phyloP scores from a whole-genome alignment of 208 protist genomes.

The Trypanosoma boissoni region DNA sequence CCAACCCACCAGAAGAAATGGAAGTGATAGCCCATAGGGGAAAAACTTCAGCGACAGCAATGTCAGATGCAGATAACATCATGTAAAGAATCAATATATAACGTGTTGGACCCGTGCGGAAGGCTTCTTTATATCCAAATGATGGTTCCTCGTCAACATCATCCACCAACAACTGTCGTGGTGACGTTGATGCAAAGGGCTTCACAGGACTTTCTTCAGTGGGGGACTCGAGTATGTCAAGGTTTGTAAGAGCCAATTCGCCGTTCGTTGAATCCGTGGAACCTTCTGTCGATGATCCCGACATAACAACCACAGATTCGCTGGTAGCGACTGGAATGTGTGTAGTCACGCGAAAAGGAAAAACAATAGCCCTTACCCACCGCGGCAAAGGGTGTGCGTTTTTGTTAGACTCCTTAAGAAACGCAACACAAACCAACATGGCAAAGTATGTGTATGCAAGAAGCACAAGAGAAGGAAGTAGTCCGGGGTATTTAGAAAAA shows the following conservation, averaged over 20 bases:
- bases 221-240: too few relatives aligned
- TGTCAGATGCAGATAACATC: slow-evolving; percentile 58
- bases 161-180: too few relatives aligned
- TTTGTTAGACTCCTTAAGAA: slow-evolving; percentile 58
- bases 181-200: too few relatives aligned
- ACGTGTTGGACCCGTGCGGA: slow-evolving; percentile 37
- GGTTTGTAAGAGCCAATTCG: too few relatives aligned
- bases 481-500: slow-evolving; percentile 40
- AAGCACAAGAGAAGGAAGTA: slow-evolving; percentile 48
- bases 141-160: not conserved
- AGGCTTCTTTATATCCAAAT: slow-evolving; percentile 62
- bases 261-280: too few relatives aligned
- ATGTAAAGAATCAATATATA: slow-evolving; percentile 61
- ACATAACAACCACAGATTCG: slow-evolving; percentile 17
- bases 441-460: slow-evolving; percentile 57
- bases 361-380: slow-evolving; percentile 27
- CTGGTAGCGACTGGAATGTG: slow-evolving; percentile 30
- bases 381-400: slow-evolving; percentile 44
- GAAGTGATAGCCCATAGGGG: slow-evolving; percentile 44
- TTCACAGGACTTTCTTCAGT: too few relatives aligned
- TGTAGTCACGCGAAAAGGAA: slow-evolving; percentile 25
- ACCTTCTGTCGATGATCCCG: too few relatives aligned
- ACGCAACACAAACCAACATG: slow-evolving; percentile 46
- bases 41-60: slow-evolving; percentile 52
- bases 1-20: slow-evolving; percentile 29